These are phyloP conservation scores for Tetrahymena elliotti DNA, from an alignment of 73 alveolate species.

Conservation along the genomic window DNA sequence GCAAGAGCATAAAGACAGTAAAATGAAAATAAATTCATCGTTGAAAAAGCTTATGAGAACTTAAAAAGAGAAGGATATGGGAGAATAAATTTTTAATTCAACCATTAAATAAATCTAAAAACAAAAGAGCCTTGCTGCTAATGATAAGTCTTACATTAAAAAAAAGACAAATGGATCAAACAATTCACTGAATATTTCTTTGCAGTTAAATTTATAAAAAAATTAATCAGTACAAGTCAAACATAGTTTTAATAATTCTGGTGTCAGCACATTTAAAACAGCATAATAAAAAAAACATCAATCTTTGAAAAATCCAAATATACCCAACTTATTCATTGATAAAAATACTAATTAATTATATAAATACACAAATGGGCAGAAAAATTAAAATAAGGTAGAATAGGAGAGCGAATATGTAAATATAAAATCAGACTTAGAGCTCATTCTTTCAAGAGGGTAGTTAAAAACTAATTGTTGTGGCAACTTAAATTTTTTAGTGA, in stretches of 20 bases:
- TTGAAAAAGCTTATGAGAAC: neutral
- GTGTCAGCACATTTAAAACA: neutral
- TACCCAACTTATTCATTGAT: neutral
- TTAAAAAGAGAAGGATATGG: neutral
- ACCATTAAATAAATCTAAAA: neutral
- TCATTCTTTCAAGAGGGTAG: neutral
- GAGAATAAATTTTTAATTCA: neutral
- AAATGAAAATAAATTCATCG: neutral
- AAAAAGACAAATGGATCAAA: neutral
- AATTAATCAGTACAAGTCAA: neutral
- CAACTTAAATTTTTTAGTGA: neutral
- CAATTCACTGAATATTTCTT: neutral
- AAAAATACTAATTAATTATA: no score
- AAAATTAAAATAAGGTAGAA: neutral
- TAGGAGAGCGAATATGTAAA: neutral
- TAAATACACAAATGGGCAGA: neutral
- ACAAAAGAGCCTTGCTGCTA: neutral
- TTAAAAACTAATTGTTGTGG: neutral
- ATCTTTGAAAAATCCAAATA: neutral
- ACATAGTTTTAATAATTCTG: neutral
- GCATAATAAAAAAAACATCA: neutral
- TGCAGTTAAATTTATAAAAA: no score
- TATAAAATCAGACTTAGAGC: neutral
- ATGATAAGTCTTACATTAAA: neutral
- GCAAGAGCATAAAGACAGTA: neutral